These are phyloP conservation scores for Gynandropsis gynandra DNA, from an alignment of 345 rosid genomes.

Conservation along the genomic window DNA sequence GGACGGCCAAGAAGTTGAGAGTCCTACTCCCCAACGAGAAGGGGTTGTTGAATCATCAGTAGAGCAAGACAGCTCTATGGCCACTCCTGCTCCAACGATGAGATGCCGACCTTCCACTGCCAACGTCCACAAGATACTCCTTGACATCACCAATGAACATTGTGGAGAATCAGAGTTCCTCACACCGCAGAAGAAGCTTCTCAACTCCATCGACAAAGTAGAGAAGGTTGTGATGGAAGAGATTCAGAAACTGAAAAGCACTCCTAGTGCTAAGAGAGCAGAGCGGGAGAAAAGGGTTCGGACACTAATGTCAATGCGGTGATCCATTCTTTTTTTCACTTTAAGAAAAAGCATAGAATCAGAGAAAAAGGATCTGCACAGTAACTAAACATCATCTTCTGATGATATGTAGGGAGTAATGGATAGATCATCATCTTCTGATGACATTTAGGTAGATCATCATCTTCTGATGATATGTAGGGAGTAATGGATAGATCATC, in stretches of 20 bases:
- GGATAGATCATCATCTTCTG: slow-evolving; percentile 18
- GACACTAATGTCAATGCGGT: slow-evolving; percentile 73
- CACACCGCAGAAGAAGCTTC: slow-evolving; percentile 87
- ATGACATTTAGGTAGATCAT: slow-evolving; percentile 9
- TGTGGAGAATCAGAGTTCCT: slow-evolving; percentile 39
- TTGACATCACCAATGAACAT: slow-evolving; percentile 37
- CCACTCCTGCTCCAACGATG: slow-evolving; percentile 42
- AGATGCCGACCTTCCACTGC: slow-evolving; percentile 38
- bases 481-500: slow-evolving; percentile 7
- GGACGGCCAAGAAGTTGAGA: slow-evolving; percentile 41
- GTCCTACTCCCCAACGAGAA: slow-evolving; percentile 28
- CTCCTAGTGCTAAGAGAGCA: slow-evolving; percentile 55
- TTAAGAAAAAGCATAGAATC: slow-evolving; percentile 8
- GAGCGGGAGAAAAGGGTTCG: slow-evolving; percentile 57
- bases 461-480: slow-evolving; percentile 8
- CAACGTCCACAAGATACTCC: slow-evolving; percentile 48
- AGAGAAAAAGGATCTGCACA: slow-evolving; percentile 12
- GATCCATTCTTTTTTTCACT: slow-evolving; percentile 15
- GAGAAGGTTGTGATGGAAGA: slow-evolving; percentile 72
- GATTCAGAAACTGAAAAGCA: slow-evolving; percentile 54
- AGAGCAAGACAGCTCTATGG: slow-evolving; percentile 28
- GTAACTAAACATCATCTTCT: slow-evolving; percentile 25
- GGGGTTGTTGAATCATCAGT: slow-evolving; percentile 32
- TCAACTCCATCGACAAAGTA: slow-evolving; percentile 71
- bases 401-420: slow-evolving; percentile 18